Evolutionary conservation across 371 early-diverging fungal species (phyloP).

Genomic region (Dichotomocladium elegans): DNA sequence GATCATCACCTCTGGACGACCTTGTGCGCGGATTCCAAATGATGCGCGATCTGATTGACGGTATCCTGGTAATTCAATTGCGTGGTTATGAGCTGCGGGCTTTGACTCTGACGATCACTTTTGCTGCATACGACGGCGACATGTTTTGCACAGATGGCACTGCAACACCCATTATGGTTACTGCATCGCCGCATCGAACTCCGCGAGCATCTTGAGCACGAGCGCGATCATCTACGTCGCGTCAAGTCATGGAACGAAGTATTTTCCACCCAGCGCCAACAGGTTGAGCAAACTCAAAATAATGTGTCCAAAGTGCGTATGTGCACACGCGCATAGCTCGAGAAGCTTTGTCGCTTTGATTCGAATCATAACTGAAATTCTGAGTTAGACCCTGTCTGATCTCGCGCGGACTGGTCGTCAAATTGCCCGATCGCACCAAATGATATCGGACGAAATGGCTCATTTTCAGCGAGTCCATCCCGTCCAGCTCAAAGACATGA

Average conservation of each 20-base stretch:
- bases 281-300: conserved; percentile 23
- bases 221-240: conserved; percentile 27
- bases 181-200: conserved; percentile 18
- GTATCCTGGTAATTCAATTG: conserved; percentile 31
- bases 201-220: conserved; percentile 20
- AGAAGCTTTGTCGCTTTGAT: not conserved
- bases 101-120: too few species aligned
- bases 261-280: conserved; percentile 23
- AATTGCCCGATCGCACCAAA: conserved; percentile 38
- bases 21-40: conserved; percentile 16
- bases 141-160: conserved; percentile 23
- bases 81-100: too few species aligned
- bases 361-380: conserved; percentile 8
- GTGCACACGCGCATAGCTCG: too few species aligned
- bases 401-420: conserved; percentile 28
- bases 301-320: conserved; percentile 28
- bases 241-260: conserved; percentile 30
- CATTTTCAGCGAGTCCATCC: conserved; percentile 38
- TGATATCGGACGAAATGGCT: conserved; percentile 44
- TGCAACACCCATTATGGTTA: conserved; percentile 28
- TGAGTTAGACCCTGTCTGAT: conserved; percentile 28
- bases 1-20: not conserved
- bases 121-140: too few species aligned
- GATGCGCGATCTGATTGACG: conserved; percentile 22
- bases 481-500: conserved; percentile 13